phyloP scores from a whole-genome alignment of 2,329 filamentous ascomycete genomes.

The Exophiala phaeomuriformis region DNA sequence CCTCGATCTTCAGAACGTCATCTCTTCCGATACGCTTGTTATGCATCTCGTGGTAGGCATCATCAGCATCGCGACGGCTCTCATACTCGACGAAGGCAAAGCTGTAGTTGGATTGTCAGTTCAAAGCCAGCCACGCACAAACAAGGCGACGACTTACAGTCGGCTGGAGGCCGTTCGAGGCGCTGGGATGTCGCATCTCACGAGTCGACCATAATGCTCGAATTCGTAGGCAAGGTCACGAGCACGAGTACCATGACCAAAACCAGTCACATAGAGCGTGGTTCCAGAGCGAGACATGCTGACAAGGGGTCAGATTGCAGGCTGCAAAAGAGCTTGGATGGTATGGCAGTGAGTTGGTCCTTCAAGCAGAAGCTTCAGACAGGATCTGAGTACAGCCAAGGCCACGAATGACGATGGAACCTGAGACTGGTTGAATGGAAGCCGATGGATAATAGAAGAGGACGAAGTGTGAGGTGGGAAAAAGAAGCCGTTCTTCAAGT shows the following conservation, averaged over 20 bases:
- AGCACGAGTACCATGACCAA: conserved; percentile 96
- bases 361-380: neutral
- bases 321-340: neutral
- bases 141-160: conserved; percentile 62
- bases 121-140: conserved; percentile 23
- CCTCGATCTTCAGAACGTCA: conserved; percentile 95
- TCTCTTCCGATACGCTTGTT: conserved; percentile 97
- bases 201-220: conserved; percentile 98
- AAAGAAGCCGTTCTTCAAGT: neutral
- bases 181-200: conserved; percentile 96
- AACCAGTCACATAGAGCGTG: conserved; percentile 97
- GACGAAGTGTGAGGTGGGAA: neutral
- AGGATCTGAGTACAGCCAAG: neutral
- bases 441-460: conserved; percentile 1
- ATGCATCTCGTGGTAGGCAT: conserved; percentile 99
- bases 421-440: conserved; percentile 4
- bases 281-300: conserved; percentile 58
- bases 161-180: conserved; percentile 88
- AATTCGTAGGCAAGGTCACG: conserved; percentile 99
- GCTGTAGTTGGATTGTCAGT: conserved; percentile 41
- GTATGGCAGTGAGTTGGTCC: neutral
- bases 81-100: conserved; percentile 99
- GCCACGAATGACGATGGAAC: conserved; percentile 4
- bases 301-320: conserved; percentile 12
- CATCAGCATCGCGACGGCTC: conserved; percentile 93